These are phyloP conservation scores for Dioscorea cayenensis DNA, from an alignment of 116 monocot species.

Conservation along the genomic window DNA sequence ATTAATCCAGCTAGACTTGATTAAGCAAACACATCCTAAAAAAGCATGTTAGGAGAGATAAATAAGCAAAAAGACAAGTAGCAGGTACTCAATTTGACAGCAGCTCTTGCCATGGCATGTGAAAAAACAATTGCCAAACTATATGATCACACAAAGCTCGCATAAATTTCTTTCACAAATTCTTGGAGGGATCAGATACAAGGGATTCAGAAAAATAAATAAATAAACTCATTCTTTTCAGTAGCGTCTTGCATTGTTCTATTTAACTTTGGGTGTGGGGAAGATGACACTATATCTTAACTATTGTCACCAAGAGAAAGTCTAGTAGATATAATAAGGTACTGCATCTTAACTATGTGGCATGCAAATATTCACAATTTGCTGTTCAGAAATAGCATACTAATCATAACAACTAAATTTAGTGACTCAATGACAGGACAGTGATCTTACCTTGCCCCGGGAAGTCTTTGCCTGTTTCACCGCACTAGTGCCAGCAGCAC, in stretches of 20 bases:
- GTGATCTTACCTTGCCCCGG: conserved; percentile 28
- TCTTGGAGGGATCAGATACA: neutral
- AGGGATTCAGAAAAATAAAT: neutral
- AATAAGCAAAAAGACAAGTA: neutral
- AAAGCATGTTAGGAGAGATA: neutral
- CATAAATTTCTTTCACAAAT: neutral
- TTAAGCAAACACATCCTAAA: neutral
- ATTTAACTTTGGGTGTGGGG: neutral
- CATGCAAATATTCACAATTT: neutral
- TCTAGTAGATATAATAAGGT: neutral
- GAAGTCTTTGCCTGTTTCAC: conserved; percentile 7
- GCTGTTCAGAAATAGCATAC: neutral
- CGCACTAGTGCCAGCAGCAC: conserved; percentile 8
- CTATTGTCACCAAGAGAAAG: neutral
- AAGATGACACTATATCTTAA: neutral
- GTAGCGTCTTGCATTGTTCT: no score
- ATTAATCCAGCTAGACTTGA: no score
- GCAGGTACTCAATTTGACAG: neutral
- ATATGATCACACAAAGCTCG: neutral
- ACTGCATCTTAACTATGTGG: no score
- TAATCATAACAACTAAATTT: neutral
- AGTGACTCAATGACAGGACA: neutral
- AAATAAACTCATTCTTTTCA: neutral
- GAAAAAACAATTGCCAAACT: neutral
- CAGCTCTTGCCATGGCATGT: neutral